Evolutionary conservation across 768 basidiomycete species (phyloP).

Genomic region (Chalciporus chontae): DNA sequence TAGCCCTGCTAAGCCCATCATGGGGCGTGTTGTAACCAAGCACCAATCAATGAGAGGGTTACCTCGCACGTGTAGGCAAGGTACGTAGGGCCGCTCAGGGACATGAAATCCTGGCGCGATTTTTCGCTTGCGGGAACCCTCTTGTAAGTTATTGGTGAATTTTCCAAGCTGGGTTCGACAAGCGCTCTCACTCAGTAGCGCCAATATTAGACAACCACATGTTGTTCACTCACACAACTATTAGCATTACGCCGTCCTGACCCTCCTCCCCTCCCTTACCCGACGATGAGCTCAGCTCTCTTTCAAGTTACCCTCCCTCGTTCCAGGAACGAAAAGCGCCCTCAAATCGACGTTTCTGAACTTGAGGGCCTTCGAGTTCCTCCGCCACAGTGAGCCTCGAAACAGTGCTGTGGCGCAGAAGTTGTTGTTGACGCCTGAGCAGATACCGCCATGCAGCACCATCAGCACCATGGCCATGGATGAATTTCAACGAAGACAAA

Average conservation of each 20-base stretch:
- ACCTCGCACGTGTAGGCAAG: slow-evolving; percentile 4
- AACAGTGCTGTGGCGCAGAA: not conserved
- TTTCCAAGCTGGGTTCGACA: not conserved
- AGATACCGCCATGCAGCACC: slow-evolving; percentile 38
- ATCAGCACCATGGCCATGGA: slow-evolving; percentile 42
- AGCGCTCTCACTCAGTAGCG: slow-evolving; percentile 1
- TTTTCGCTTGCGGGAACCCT: not conserved
- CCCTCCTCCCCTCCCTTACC: not conserved
- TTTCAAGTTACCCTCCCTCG: slow-evolving; percentile 7
- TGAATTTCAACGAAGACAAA: slow-evolving; percentile 31
- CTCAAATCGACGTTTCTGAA: slow-evolving; percentile 13
- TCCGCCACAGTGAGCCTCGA: slow-evolving; percentile 19
- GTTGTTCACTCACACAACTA: not conserved
- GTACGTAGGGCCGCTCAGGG: not conserved
- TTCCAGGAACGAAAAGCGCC: not conserved
- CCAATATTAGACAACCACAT: slow-evolving; percentile 6
- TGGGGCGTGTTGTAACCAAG: not conserved
- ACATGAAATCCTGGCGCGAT: not conserved
- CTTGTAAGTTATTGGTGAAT: not conserved
- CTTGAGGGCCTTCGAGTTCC: slow-evolving; percentile 17
- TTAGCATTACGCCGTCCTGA: not conserved
- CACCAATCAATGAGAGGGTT: not conserved
- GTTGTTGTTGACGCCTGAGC: slow-evolving; percentile 20
- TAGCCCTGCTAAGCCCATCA: slow-evolving; percentile 1
- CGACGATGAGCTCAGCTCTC: slow-evolving; percentile 13